Evolutionary conservation across 2,329 filamentous ascomycete genomes (phyloP).

Genomic region (Penicillium sp.): DNA sequence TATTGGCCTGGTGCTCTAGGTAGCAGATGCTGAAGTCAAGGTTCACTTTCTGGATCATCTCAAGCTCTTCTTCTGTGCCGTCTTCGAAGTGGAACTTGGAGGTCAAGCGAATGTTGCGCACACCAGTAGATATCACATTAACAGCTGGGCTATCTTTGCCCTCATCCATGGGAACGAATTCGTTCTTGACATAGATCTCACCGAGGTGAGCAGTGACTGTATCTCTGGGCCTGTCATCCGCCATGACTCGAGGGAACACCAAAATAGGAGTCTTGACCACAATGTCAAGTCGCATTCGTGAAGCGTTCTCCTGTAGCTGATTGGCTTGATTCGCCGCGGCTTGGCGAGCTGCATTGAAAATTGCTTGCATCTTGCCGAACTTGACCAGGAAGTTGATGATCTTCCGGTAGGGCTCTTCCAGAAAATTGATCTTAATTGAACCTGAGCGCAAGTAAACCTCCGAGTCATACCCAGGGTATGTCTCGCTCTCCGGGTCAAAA

Average conservation of each 20-base stretch:
- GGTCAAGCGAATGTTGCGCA: conserved; percentile 87
- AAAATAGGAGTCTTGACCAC: conserved; percentile 93
- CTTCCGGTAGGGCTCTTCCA: conserved; percentile 96
- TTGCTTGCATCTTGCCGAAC: conserved; percentile 98
- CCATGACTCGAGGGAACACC: conserved; percentile 80
- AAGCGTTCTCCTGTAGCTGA: conserved; percentile 86
- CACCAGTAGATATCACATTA: conserved; percentile 87
- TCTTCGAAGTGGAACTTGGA: conserved; percentile 82
- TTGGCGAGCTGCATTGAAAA: conserved; percentile 95
- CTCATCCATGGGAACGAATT: conserved; percentile 82
- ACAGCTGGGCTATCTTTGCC: conserved; percentile 70
- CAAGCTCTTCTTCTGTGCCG: conserved; percentile 75
- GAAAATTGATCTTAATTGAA: conserved; percentile 94
- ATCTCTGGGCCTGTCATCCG: conserved; percentile 71
- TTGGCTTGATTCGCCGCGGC: conserved; percentile 91
- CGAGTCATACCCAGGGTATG: conserved; percentile 92
- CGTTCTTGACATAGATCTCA: conserved; percentile 96
- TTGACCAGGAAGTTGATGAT: conserved; percentile 98
- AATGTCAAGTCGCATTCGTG: conserved; percentile 90
- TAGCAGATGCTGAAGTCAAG: conserved; percentile 90
- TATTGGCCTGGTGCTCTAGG: conserved; percentile 75
- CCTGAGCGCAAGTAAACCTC: conserved; percentile 88
- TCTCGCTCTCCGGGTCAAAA: conserved; percentile 72
- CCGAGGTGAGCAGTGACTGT: conserved; percentile 89
- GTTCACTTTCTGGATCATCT: conserved; percentile 97